Percentiles rank a stretch among this genome's conserved stretches.
Evolutionary conservation across 2,329 filamentous ascomycete species (phyloP).

Genomic region (Seiridium cupressi): DNA sequence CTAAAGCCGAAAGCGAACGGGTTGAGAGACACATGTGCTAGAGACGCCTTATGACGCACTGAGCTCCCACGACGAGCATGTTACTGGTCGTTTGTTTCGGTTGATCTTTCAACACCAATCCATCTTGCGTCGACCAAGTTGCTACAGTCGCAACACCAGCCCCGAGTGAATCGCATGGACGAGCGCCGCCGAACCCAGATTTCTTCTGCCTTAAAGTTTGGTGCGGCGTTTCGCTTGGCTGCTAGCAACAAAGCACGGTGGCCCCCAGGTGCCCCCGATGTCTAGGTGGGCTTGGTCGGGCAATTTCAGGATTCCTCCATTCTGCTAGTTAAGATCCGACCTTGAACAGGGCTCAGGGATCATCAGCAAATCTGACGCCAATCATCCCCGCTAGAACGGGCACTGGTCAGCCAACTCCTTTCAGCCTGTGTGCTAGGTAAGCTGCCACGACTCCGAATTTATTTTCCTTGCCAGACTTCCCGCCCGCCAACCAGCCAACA

Average conservation of each 20-base stretch:
- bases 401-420: not conserved
- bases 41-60: not conserved
- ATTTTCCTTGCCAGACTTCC: not conserved
- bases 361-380: not conserved
- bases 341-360: not conserved
- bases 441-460: constrained; percentile 2
- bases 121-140: no score
- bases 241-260: not conserved
- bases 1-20: not conserved
- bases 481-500: not conserved
- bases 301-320: not conserved
- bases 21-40: not conserved
- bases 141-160: no score
- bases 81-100: not conserved
- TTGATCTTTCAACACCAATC: not conserved
- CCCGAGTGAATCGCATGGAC: not conserved
- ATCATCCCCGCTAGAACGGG: not conserved
- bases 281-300: not conserved
- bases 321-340: not conserved
- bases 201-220: not conserved
- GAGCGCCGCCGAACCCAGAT: not conserved
- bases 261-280: no score
- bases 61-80: not conserved
- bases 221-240: not conserved
- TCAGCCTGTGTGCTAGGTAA: not conserved